Evolutionary conservation across 2,329 filamentous ascomycete species (phyloP), one percentile per base, ranked within the genome.

Genomic region (Aspergillus fischeri): DNA sequence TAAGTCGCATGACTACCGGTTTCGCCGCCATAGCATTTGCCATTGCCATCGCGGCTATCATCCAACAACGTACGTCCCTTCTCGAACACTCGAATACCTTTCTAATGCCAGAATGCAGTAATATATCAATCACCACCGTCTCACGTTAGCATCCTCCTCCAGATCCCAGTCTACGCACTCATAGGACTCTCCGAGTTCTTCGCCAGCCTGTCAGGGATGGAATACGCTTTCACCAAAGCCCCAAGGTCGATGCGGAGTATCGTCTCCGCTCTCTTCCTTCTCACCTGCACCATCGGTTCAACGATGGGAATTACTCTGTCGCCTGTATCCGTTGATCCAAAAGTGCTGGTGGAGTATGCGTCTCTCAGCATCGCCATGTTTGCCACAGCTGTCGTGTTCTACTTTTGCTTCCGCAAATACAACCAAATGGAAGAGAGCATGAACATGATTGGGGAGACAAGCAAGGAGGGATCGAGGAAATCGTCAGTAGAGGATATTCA

Each of bases 191-290:
- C 55, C 17, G 51, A 57, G 20, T 27, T 54, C 4, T 35, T 57
- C 2, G 32, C 51, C n/a, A 42, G 29, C 20, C n/a, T 49, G 21
- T 53, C 55, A 4, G 55, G 51, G 4, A 49, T 53, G 51, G 55
- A 57, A 47, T 57, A 57, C 1, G 55, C 55, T 0, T 57, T 54
- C 38, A 57, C 55, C 28, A 57, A 55, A 53, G 60, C 50, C 10
- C 60, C 50, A 1, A 17, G 38, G 28, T 51, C 51, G 17, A 63
- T 63, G 60, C 53, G 55, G 35, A 56, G 58, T 48, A 57, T 68
- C 52, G 63, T 67, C 54, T 62, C 64, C 57, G 60, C 65, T 51
- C 55, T 67, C 49, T 66, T 62, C 56, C 55, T 57, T 20, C 32
- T 57, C 1, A 54, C 59, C 2, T 54, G 53, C 9, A 49, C 57